Base-by-base conservation (phyloP, 2,329 filamentous ascomycete species). In the Penicillium hesseltinei region DNA sequence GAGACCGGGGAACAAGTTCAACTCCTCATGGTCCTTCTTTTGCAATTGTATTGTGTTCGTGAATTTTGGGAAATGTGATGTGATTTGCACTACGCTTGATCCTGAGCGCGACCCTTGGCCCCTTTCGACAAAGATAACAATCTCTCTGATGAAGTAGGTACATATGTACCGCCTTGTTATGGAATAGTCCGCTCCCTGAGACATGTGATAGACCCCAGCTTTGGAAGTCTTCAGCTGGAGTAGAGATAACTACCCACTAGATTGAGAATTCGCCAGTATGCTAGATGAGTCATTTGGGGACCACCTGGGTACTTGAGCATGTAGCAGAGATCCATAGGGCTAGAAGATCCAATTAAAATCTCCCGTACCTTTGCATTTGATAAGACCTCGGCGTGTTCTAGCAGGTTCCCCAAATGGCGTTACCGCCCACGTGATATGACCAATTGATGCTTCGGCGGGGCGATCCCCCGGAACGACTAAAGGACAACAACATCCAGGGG, bases 351-450 rank as follows among this genome's bases (percentile, higher is more conserved):
- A 49, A 48, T 38, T 38, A 51, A 51, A 15, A 47, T 8, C 23
- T 19, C 17, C 11, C 11, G 17, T 40, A 38, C 25, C 17, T 49
- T 27, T 11, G 52, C 21, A 43, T 25, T 33, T 46, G 31, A 47
- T 45, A 39, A 55, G 23, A 25, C 19, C 54, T 49, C 31, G 54
- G 46, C 53, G 42, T 53, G 35, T 57, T 70, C 66, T 68, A 68
- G 65, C 60, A 69, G 59, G 56, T 64, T 68, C 62, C 61, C 60
- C 60, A 19, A 35, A 44, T 61, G 56, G 55, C 61, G 59, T 61
- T 59, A 70, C 69, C 69, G 69, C 66, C 66, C 69, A 71, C 68
- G 68, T 71, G 69, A 71, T 66, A 64, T 64, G 47, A 21, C 21
- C 29, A 52, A 52, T 35, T 29, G 40, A 63, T 67, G 67, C 62